Evolutionary conservation across 306 rosid genomes (phyloP).

Genomic region (Benincasa hispida): DNA sequence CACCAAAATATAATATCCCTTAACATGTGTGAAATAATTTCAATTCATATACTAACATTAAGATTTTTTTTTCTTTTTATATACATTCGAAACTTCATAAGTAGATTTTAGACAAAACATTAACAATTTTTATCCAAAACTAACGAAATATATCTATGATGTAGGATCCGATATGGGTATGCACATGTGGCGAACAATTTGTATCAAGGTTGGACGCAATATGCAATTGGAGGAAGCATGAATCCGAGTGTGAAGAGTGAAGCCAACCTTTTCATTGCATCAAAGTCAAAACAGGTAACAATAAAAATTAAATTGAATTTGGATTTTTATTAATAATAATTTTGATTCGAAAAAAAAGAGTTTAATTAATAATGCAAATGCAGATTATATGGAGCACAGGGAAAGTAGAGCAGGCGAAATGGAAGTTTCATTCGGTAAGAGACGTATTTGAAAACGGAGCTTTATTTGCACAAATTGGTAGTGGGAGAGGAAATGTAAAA

Average conservation of each 20-base stretch:
- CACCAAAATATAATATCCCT: too few relatives aligned
- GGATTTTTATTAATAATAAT: neutral
- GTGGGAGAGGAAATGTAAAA: constrained; percentile 4
- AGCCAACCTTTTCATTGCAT: constrained; percentile 29
- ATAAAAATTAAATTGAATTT: neutral
- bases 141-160: too few relatives aligned
- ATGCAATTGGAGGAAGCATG: constrained; percentile 41
- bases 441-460: constrained; percentile 31
- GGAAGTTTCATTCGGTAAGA: constrained; percentile 18
- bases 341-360: neutral
- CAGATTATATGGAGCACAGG: constrained; percentile 22
- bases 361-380: too few relatives aligned
- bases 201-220: constrained; percentile 26
- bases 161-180: constrained; percentile 24
- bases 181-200: constrained; percentile 35
- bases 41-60: too few relatives aligned
- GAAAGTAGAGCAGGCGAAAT: neutral
- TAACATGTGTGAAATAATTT: too few relatives aligned
- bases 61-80: too few relatives aligned
- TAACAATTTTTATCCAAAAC: too few relatives aligned
- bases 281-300: constrained; percentile 22
- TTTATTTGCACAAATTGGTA: constrained; percentile 8
- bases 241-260: constrained; percentile 33
- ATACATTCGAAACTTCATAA: too few relatives aligned
- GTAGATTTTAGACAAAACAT: too few relatives aligned